Evolutionary conservation across 2,329 filamentous ascomycete genomes (phyloP), one percentile per base, ranked within the genome.

Genomic region (Fusarium heterosporum): DNA sequence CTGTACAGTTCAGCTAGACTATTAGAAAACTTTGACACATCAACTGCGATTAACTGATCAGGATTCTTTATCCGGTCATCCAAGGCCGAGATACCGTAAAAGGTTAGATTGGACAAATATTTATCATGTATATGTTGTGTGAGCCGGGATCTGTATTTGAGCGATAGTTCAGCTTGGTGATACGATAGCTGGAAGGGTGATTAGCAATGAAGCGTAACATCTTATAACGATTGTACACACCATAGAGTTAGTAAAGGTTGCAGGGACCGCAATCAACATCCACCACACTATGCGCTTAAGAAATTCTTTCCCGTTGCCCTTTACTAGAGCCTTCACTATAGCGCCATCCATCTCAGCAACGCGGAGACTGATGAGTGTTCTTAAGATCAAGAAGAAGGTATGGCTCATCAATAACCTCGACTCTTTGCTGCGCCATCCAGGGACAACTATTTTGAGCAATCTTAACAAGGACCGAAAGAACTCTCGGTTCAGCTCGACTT

Each of bases 181-280:
- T 97, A 98, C 26, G 94, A 96, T 41, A 98, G 85, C 93, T 96
- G 74, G n/a, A 34, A 16, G 13, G 13, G 7, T 22, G 7, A 12
- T 73, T 36, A 73, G 60, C 34, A 43, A 13, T 32, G 29, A 43
- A 45, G 39, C n/a, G n/a, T 4, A 38, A 14, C 16, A 9, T 16
- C 16, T 26, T 22, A 29, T 17, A 16, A 11, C 7, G 4, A 42
- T 43, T 10, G 32, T 25, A 77, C 87, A 78, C 79, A 96, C 92
- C 96, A 99, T 99, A 1, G 94, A 97, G 79, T 99, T 99, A 39
- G 96, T 99, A 77, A 98, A 97, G 0, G 96, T 98, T 2, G 96
- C 96, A 11, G 96, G 96, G 16, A 99, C 86, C 26, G 96, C 95
- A 69, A 99, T 96, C 55, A 95, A 78, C 96, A 99, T 99, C 96